phyloP scores from a whole-genome alignment of 768 basidiomycete genomes.

The Tephrocybe sp. region DNA sequence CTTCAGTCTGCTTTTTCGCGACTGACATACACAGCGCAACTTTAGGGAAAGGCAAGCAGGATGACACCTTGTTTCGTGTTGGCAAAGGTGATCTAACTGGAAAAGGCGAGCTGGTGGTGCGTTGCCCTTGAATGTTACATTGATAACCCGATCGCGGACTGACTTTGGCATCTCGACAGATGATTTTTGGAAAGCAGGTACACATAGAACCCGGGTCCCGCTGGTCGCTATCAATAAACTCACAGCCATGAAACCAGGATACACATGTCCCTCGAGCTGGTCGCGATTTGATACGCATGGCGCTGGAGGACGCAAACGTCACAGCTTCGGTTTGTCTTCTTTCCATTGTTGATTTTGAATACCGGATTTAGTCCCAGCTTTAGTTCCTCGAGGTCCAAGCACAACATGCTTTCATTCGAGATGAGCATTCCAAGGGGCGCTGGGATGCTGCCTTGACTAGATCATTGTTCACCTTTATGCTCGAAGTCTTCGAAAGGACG shows the following conservation, averaged over 20 bases:
- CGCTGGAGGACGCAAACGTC: constrained; percentile 79
- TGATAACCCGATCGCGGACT: background rate
- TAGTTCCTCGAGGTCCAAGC: constrained; percentile 96
- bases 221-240: background rate
- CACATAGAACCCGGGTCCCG: constrained; percentile 8
- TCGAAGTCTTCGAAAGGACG: constrained; percentile 92
- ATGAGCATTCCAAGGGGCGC: constrained; percentile 88
- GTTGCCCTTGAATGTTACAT: constrained; percentile 20
- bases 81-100: constrained; percentile 71
- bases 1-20: constrained; percentile 92
- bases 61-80: constrained; percentile 78
- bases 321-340: constrained; percentile 57
- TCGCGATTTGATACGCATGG: constrained; percentile 79
- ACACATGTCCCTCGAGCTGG: constrained; percentile 91
- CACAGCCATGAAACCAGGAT: constrained; percentile 44
- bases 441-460: constrained; percentile 94
- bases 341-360: background rate
- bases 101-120: constrained; percentile 83
- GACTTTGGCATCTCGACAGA: constrained; percentile 36
- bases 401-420: constrained; percentile 95
- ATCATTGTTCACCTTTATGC: constrained; percentile 80
- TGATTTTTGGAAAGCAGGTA: constrained; percentile 96
- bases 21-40: constrained; percentile 91
- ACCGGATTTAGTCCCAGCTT: background rate
- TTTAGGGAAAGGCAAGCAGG: constrained; percentile 81